phyloP scores from a whole-genome alignment of 2,329 filamentous ascomycete genomes.

The Ascochyta viciae-villosae region DNA sequence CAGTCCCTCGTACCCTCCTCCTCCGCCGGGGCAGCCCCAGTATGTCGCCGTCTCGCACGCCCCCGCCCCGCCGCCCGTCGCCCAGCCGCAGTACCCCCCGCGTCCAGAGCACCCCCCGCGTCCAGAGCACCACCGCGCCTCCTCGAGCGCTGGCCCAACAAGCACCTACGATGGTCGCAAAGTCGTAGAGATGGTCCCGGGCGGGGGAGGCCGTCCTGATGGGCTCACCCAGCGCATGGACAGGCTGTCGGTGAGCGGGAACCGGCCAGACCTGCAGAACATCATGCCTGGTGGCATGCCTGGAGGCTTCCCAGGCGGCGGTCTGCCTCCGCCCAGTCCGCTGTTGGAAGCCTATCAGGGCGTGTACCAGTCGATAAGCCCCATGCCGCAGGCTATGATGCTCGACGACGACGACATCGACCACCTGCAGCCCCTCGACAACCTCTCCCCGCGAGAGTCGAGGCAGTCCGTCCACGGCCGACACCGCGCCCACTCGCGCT shows the following conservation, averaged over 20 bases:
- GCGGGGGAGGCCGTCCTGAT: constrained; percentile 40
- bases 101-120: constrained; percentile 36
- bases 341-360: constrained; percentile 91
- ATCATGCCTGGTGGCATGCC: constrained; percentile 44
- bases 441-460: constrained; percentile 41
- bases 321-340: constrained; percentile 75
- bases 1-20: constrained; percentile 19
- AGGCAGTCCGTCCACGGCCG: constrained; percentile 35
- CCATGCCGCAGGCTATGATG: constrained; percentile 83
- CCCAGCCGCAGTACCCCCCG: constrained; percentile 38
- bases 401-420: constrained; percentile 62
- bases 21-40: constrained; percentile 28
- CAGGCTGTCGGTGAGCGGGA: constrained; percentile 56
- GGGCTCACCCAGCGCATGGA: constrained; percentile 53
- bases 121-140: constrained; percentile 34
- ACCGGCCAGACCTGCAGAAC: constrained; percentile 34
- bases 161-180: constrained; percentile 40
- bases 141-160: constrained; percentile 29
- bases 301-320: constrained; percentile 28
- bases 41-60: constrained; percentile 36
- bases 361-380: constrained; percentile 92
- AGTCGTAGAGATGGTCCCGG: constrained; percentile 54
- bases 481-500: constrained; percentile 40
- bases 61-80: constrained; percentile 18
- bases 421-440: constrained; percentile 46